phyloP scores from a whole-genome alignment of 371 early-diverging fungal species.

The Mortierella sp. region DNA sequence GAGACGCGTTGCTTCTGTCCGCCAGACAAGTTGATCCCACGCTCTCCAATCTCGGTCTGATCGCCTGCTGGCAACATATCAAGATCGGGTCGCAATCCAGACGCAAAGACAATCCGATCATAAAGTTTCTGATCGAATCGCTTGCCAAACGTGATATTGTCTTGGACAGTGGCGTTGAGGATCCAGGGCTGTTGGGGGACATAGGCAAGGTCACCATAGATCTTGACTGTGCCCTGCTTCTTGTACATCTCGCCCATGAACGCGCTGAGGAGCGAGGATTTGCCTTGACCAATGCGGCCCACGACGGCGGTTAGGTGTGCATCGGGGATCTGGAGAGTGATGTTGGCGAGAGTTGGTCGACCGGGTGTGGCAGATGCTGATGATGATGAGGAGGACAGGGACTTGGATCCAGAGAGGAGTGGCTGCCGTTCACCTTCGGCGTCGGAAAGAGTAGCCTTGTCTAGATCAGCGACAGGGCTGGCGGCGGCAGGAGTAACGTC shows the following conservation, averaged over 20 bases:
- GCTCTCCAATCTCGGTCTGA: constrained; percentile 82
- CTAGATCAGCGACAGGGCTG: constrained; percentile 23
- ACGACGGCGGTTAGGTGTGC: constrained; percentile 71
- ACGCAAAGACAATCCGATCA: constrained; percentile 61
- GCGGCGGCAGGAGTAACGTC: background rate
- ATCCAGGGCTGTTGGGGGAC: constrained; percentile 86
- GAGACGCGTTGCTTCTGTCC: constrained; percentile 74
- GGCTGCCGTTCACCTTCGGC: constrained; percentile 28
- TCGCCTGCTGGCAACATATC: constrained; percentile 79
- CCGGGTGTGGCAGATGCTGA: background rate
- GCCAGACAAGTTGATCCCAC: constrained; percentile 75
- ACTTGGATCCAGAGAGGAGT: constrained; percentile 10
- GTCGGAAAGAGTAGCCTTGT: background rate
- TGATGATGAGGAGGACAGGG: background rate
- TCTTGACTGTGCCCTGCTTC: constrained; percentile 60
- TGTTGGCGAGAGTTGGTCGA: constrained; percentile 39
- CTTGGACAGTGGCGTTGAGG: constrained; percentile 75
- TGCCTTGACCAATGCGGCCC: constrained; percentile 80
- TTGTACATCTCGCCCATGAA: constrained; percentile 82
- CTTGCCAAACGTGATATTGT: constrained; percentile 83
- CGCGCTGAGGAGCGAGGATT: constrained; percentile 72
- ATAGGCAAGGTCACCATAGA: constrained; percentile 76
- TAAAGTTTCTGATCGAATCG: constrained; percentile 71
- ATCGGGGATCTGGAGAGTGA: constrained; percentile 62
- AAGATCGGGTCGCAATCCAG: constrained; percentile 72